Evolutionary conservation across 805 yeast species (phyloP), one percentile per base, ranked within the genome.

Genomic region (Jamesozyma gamospora): DNA sequence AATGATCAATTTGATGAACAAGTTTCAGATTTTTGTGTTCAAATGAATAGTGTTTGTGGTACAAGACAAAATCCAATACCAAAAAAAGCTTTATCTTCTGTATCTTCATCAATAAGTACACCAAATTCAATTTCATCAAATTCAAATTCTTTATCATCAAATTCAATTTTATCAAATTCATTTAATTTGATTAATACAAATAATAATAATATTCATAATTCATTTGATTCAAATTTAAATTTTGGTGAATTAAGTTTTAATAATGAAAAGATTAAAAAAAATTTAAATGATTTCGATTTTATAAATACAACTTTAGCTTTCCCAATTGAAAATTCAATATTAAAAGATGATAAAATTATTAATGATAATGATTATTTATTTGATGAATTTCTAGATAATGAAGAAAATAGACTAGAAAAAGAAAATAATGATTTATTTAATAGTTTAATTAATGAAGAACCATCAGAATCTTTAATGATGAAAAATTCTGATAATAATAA

Each of bases 31-130:
- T 90, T 90, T 56, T 90, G 97, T 55, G 72, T 73, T 19, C 75
- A 78, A 50, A 69, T 90, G 54, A 73, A 75, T 45, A 71, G 77
- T 57, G 96, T 87, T 1, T 88, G 96, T 62, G 96, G 96, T 14
- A 78, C 79, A 6, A 77, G 69, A 50, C 70, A 70, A 13, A 63
- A 73, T 46, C 95, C 92, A 3, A 56, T 79, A 4, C 94, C 95
- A 3, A 45, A 42, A 25, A 32, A 24, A 30, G 28, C 45, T 3
- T n/a, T 34, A 1, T 29, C 41, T 3, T 4, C 25, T 8, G 24
- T n/a, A 8, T 17, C 36, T 3, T 29, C 39, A 4, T 9, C 32
- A 26, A 18, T 28, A 12, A 32, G n/a, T 21, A 26, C 42, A 3
- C 36, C 39, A 21, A 19, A 8, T 5, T 19, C 39, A 12, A 11